Evolutionary conservation across 805 yeast species (phyloP).

Genomic region (Pichia thaimueangensis): DNA sequence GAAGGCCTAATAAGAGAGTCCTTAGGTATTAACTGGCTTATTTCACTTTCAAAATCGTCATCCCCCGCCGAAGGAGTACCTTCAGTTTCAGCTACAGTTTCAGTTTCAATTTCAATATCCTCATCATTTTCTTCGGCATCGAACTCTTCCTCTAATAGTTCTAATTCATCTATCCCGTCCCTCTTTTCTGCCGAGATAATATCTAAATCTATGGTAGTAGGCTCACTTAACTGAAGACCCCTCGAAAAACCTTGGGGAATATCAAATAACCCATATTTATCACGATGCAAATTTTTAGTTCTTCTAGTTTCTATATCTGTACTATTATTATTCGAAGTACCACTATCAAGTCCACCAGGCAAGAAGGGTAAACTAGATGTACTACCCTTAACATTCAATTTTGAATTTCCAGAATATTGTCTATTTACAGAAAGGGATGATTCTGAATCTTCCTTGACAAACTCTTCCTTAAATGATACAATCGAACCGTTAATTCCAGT

Average conservation of each 20-base stretch:
- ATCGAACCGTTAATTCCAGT: conserved; percentile 70
- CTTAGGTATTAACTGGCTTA: conserved; percentile 25
- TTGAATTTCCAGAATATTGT: conserved; percentile 54
- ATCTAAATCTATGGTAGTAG: conserved; percentile 11
- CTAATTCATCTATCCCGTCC: conserved; percentile 6
- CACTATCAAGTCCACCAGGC: conserved; percentile 65
- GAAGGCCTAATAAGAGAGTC: conserved; percentile 24
- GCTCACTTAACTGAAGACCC: conserved; percentile 42
- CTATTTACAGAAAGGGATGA: conserved; percentile 72
- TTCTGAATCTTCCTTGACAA: conserved; percentile 29
- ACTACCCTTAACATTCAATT: conserved; percentile 56
- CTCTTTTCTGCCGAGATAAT: conserved; percentile 9
- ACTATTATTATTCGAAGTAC: conserved; percentile 23
- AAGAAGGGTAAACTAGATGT: conserved; percentile 78
- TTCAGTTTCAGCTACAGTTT: conserved; percentile 21
- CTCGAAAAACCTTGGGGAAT: conserved; percentile 76
- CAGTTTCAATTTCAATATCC: conserved; percentile 21
- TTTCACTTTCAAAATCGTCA: conserved; percentile 30
- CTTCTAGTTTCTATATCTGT: conserved; percentile 31
- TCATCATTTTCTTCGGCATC: conserved; percentile 15
- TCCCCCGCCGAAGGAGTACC: conserved; percentile 3
- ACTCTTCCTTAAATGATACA: conserved; percentile 55
- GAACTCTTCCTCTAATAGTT: conserved; percentile 8
- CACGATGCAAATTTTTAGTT: conserved; percentile 50
- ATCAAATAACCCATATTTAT: conserved; percentile 70